phyloP scores from a whole-genome alignment of 108 stramenopile genomes.

The Fragilariopsis cylindrus region DNA sequence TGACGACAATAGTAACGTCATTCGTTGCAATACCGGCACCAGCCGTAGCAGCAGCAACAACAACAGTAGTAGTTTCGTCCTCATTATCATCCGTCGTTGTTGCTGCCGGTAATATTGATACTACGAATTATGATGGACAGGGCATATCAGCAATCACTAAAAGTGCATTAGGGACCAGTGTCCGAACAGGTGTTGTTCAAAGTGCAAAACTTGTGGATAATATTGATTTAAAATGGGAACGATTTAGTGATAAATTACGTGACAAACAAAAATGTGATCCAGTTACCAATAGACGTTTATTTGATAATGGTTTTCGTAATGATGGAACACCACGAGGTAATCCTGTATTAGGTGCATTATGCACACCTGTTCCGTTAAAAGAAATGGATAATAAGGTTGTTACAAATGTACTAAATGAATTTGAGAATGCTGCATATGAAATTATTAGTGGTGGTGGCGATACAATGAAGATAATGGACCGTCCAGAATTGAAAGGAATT shows the following conservation, averaged over 20 bases:
- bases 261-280: constrained; percentile 58
- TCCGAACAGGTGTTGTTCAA: constrained; percentile 42
- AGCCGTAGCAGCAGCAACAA: no score
- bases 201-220: constrained; percentile 52
- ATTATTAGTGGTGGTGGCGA: constrained; percentile 22
- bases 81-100: no score
- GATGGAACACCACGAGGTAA: constrained; percentile 64
- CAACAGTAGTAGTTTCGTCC: no score
- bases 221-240: constrained; percentile 57
- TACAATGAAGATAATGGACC: constrained; percentile 5
- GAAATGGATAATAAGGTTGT: constrained; percentile 29
- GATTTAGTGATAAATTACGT: constrained; percentile 40
- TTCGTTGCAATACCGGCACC: no score
- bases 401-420: constrained; percentile 8
- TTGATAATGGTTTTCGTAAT: constrained; percentile 58
- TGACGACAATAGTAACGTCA: no score
- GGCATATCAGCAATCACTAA: constrained; percentile 52
- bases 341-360: constrained; percentile 57
- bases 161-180: constrained; percentile 40
- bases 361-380: constrained; percentile 41
- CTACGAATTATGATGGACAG: not conserved
- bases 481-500: constrained; percentile 13
- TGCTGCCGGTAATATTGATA: no score
- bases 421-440: constrained; percentile 4
- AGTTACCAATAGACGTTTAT: constrained; percentile 47